Base-by-base conservation (phyloP, 208 protist genomes). In the Angomonas desouzai region DNA sequence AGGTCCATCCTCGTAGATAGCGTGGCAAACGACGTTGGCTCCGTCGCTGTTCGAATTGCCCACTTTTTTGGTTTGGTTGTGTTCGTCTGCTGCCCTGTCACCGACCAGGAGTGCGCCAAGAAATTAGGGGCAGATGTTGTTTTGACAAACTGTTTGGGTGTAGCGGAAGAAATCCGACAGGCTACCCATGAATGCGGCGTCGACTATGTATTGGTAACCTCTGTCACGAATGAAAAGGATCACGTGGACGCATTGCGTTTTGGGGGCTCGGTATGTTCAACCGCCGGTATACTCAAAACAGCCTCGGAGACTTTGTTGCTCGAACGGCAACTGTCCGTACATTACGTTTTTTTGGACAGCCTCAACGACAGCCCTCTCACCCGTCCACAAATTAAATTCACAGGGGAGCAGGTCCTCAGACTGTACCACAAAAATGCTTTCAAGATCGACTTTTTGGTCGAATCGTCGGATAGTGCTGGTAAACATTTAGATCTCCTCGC, bases 1-100 rank as follows among this genome's bases (percentile, higher is more conserved):
- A 61, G 59, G 1, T 81, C 49, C 27, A 77, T 87, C 34, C 76
- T 83, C 13, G 74, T 87, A 57, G 68, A 64, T 28, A 72, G 72
- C 32, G 79, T 62, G 22, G 65, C 65, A 1, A 66, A 68, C 28
- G 76, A 70, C n/a, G 59, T 82, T 30, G 76, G 76, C 33, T 40
- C 48, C 34, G 67, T 40, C 18, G 79, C 76, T 18, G 66, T 77
- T 38, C 65, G 80, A 48, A 38, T 86, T 18, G 68, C 77, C 1
- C 72, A 74, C 33, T 62, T 68, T 33, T 66, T 57, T 40, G 72
- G 72, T 23, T 18, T 76, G 0, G 62, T 48, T 55, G 69, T 79
- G 11, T 27, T 79, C 1, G 77, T 68, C 1, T 66, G 72, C 34
- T 47, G 25, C 55, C 16, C 23, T 11, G 30, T 16, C 28, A 27